Conservation (phyloP, 768 basidiomycete species). For the Paxillus involutus region DNA sequence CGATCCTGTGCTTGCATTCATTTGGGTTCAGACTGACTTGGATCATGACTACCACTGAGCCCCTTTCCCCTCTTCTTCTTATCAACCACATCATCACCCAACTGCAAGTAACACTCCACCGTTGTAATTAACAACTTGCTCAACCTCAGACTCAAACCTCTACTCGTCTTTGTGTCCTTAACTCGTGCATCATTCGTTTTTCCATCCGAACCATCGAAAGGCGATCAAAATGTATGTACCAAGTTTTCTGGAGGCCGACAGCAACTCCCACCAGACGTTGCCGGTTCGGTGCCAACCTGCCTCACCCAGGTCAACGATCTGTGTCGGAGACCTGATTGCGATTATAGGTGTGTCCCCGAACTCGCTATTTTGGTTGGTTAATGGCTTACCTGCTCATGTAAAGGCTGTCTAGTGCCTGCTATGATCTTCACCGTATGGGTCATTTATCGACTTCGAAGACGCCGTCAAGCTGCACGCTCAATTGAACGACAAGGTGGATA, state of each 20-base stretch:
- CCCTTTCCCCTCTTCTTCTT: too few species aligned
- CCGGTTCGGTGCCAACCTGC: conserved; percentile 10
- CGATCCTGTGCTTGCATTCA: too few species aligned
- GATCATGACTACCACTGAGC: too few species aligned
- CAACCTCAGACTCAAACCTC: too few species aligned
- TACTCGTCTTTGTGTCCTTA: background rate
- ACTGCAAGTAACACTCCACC: background rate
- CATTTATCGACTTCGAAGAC: background rate
- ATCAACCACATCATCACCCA: too few species aligned
- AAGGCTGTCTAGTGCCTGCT: background rate
- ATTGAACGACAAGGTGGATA: background rate
- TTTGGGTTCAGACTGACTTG: too few species aligned
- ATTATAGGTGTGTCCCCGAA: conserved; percentile 18
- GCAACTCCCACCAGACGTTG: background rate
- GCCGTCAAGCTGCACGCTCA: background rate
- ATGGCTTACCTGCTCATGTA: background rate
- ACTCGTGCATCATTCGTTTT: background rate
- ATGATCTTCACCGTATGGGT: background rate
- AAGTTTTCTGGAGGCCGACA: background rate
- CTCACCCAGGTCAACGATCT: conserved; percentile 10
- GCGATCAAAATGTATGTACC: background rate
- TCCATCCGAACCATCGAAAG: background rate
- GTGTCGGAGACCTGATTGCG: conserved; percentile 22
- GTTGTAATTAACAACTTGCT: background rate
- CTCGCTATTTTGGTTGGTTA: background rate